Evolutionary conservation across 371 early-diverging fungal genomes (phyloP), one percentile per base, ranked within the genome.

Genomic region (Dentiscutata heterogama): DNA sequence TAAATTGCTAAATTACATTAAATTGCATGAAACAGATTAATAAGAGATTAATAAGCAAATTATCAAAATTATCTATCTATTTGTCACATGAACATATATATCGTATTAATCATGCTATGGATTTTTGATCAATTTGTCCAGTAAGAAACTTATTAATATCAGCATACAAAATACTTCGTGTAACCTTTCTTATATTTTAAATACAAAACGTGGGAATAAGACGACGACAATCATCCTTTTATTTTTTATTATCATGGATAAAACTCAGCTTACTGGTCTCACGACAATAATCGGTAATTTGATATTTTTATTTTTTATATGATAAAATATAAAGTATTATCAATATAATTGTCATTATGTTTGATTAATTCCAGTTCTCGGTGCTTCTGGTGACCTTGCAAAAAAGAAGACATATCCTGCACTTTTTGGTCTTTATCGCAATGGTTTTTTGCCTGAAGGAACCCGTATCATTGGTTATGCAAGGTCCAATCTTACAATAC

Each of bases 381-480:
- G 97, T 29, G 97, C 97, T 42, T 96, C 96, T 11, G 97, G 99
- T 27, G 99, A 98, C 84, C 92, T 98, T 80, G 99, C 98, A 20
- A 97, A 95, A 88, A 98, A 98, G 85, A 99, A 99, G 91, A 97
- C 99, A 29, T 99, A 97, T 87, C 99, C 99, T 20, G 97, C 99
- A 0, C 92, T 99, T 18, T 99, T 92, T 87, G 94, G 93, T 64
- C 93, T 97, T 53, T 97, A 88, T 86, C 90, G 89, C 82, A 92
- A 93, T 85, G 87, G 86, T 0, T 94, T 94, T 83, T 89, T 98
- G n/a, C 96, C 96, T 20, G 86, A 88, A 46, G 90, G 93, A 31
- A 88, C 92, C 13, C 87, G 89, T 39, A 95, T 99, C 81, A 91
- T 99, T 50, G 99, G 99, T 16, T 99, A 99, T 88, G 98, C 99